Conservation (phyloP, 2,329 filamentous ascomycete species). For the Rosellinia necatrix region DNA sequence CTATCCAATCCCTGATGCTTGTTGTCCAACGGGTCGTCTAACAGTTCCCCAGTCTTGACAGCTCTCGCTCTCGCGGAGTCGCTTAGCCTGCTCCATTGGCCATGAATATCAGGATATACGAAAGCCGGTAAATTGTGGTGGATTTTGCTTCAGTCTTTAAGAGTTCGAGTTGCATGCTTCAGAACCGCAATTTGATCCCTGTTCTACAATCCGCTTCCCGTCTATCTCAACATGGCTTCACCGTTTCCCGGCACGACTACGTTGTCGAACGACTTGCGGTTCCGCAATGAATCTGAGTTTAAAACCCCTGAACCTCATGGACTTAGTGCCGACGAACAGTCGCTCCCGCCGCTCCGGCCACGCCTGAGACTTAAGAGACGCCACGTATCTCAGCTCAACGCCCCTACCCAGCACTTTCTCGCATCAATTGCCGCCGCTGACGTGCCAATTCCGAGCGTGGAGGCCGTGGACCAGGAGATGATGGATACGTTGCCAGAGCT, state of each 20-base stretch:
- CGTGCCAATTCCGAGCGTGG: constrained; percentile 67
- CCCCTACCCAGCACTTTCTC: constrained; percentile 69
- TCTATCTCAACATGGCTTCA: constrained; percentile 45
- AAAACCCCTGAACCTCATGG: constrained; percentile 59
- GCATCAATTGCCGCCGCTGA: constrained; percentile 69
- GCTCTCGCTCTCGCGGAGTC: constrained; percentile 1
- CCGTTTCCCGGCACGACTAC: constrained; percentile 51
- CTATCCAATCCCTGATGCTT: background rate
- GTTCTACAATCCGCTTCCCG: constrained; percentile 2
- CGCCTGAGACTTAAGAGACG: constrained; percentile 61
- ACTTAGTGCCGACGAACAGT: constrained; percentile 43
- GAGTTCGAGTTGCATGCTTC: constrained; percentile 18
- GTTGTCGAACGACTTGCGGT: constrained; percentile 50
- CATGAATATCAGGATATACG: constrained; percentile 17
- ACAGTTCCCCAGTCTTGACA: constrained; percentile 10
- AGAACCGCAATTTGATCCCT: constrained; percentile 11
- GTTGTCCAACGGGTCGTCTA: constrained; percentile 3
- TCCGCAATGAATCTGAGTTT: constrained; percentile 44
- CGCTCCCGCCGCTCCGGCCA: constrained; percentile 54
- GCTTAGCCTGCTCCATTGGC: constrained; percentile 5
- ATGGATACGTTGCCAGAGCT: constrained; percentile 45
- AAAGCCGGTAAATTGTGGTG: constrained; percentile 25
- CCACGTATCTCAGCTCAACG: constrained; percentile 56
- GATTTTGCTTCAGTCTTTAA: constrained; percentile 20
- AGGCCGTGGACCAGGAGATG: constrained; percentile 56